Evolutionary conservation across 2,329 filamentous ascomycete species (phyloP).

Genomic region (Podosphaera xanthii): DNA sequence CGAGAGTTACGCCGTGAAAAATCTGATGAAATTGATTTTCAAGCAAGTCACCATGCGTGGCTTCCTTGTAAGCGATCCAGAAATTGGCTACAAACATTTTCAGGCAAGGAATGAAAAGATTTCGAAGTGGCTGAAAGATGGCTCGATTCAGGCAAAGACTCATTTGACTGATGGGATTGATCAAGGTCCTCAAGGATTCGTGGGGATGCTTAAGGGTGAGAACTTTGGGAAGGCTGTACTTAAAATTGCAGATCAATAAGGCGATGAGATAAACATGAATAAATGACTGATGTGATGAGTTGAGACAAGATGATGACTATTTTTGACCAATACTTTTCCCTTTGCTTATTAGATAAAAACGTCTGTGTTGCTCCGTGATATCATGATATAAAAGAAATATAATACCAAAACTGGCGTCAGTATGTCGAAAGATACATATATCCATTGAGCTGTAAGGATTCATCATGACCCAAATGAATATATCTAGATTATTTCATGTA

Average conservation of each 20-base stretch:
- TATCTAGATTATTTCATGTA: too few species aligned
- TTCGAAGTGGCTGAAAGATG: constrained; percentile 44
- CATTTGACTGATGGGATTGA: constrained; percentile 44
- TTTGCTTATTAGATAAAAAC: too few species aligned
- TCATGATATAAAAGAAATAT: too few species aligned
- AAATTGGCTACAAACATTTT: constrained; percentile 36
- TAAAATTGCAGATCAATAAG: constrained; percentile 24
- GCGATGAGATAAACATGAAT: neutral
- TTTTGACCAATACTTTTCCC: too few species aligned
- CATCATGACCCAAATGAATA: too few species aligned
- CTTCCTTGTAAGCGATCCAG: constrained; percentile 40
- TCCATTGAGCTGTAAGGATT: too few species aligned
- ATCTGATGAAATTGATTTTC: constrained; percentile 32
- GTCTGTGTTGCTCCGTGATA: too few species aligned
- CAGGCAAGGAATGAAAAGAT: constrained; percentile 43
- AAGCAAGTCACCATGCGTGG: constrained; percentile 43
- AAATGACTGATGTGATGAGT: too few species aligned
- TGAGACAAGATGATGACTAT: too few species aligned
- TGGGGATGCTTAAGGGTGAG: constrained; percentile 44
- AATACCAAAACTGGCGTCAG: too few species aligned
- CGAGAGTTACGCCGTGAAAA: constrained; percentile 37
- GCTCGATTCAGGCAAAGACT: constrained; percentile 36
- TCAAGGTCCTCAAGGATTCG: constrained; percentile 37
- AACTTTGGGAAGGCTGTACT: constrained; percentile 55
- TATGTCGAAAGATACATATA: too few species aligned